Evolutionary conservation across 768 basidiomycete species (phyloP), one percentile per base, ranked within the genome.

Genomic region (Piloderma croceum): DNA sequence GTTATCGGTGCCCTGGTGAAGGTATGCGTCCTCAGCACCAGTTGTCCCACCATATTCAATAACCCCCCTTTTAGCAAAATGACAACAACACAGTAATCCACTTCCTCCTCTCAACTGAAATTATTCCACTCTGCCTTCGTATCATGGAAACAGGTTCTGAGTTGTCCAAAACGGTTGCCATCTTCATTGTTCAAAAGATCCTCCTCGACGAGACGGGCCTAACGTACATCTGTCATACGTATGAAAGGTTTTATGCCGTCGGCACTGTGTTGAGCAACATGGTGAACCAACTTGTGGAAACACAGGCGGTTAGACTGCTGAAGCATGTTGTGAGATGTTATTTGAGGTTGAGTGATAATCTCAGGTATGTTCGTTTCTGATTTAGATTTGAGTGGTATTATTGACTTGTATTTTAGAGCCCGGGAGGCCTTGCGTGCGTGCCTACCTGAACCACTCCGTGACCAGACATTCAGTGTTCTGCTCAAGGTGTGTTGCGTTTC

Each of bases 141-240:
- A 99, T 99, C 62, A 99, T 99, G 96, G 96, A 99, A 64, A 97
- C 96, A 3, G 96, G 96, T 31, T 96, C 93, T 3, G 96, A 99
- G 54, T 78, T 99, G 13, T 91, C 89, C 43, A 99, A 99, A 68
- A 99, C 96, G 1, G 96, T 99, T 33, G 96, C 96, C 31, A 99
- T 99, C 55, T 99, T 99, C 65, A 99, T 99, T 55, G 96, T 99
- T 3, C 96, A 99, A 63, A 99, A 99, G 27, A 90, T 90, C 44
- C 74, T 99, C 12, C 74, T 98, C 39, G 96, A 99, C 61, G 96
- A 99, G 63, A 91, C 94, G 3, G 96, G 96, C 15, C 68, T 99
- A 44, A 93, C 91, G 12, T 99, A 99, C 62, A 99, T 98, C 56
- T 98, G 96, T 54, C 96, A 99, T 64, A 99, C 96, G n/a, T 99